A percentile compares a stretch with the other conserved stretches of the same genome.
phyloP scores from a whole-genome alignment of 2,329 filamentous ascomycete genomes.

The Fusarium sororula region DNA sequence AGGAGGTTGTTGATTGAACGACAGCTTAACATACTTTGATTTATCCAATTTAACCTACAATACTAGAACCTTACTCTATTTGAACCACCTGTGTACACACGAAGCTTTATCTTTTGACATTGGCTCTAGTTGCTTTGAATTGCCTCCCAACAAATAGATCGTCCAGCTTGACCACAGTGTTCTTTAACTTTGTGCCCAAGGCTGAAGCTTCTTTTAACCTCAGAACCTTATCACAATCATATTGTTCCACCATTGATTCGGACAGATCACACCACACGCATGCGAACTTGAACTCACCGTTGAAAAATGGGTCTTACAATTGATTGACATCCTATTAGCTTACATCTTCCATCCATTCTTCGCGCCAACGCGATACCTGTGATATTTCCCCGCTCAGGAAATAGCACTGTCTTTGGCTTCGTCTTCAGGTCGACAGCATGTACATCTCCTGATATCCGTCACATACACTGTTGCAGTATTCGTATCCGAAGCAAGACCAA shows the following conservation, averaged over 20 bases:
- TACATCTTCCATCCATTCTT: not conserved
- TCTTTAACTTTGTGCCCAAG: not conserved
- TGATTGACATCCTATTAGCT: no score
- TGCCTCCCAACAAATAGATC: not conserved
- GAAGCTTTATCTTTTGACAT: not conserved
- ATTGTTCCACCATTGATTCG: not conserved
- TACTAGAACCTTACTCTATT: not conserved
- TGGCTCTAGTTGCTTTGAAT: not conserved
- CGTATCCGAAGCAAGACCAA: not conserved
- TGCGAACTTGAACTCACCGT: not conserved
- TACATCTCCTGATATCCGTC: not conserved
- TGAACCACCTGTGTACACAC: not conserved
- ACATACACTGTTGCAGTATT: not conserved
- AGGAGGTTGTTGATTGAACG: not conserved
- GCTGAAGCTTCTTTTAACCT: no score
- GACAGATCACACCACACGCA: not conserved
- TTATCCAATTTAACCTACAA: not conserved
- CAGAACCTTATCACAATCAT: no score
- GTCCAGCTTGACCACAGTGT: not conserved
- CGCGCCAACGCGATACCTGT: constrained; percentile 1
- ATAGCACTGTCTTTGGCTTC: not conserved
- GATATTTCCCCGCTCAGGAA: not conserved
- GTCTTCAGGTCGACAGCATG: not conserved
- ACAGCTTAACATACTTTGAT: fast-evolving
- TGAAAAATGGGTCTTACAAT: not conserved